Base-by-base conservation (phyloP, 176 grass and related monocot genomes). In the Coix lacrymajobi region DNA sequence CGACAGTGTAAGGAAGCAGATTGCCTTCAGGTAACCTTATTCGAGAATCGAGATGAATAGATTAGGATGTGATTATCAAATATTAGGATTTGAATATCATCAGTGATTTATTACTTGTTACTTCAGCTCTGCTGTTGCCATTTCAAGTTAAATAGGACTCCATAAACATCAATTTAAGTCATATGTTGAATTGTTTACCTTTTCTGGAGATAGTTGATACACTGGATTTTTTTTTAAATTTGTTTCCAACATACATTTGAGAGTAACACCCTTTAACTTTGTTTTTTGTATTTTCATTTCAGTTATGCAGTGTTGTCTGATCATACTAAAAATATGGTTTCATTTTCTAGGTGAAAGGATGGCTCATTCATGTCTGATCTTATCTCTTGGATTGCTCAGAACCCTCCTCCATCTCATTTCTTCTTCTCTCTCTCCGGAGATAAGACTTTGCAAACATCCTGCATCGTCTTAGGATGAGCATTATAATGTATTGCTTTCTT, bases 351-450 rank as follows among this genome's bases (percentile, higher is more conserved):
- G 85, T 84, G 89, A 73, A 96, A 96, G 36, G 91, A 91, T 77
- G 90, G 89, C 65, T 90, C 57, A 71, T 88, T 96, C 48, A 88
- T 93, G 91, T 75, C 89, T 37, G 89, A 94, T 79, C 77, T 99
- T 62, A 56, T 99, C 46, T 87, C 79, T 52, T 99, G 92, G 93
- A 84, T 93, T 73, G 39, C 91, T 57, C 83, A 94, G 65, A 96
- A 99, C 29, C 96, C 96, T 36, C 96, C 96, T 8, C 96, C 96
- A 41, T 87, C 57, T 28, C 93, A 99, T 84, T 94, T 99, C 75
- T 92, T 99, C 78, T 75, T 99, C n/a, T n/a, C n/a, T 33, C 87
- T 99, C 76, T 94, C 91, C 8, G 88, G 87, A 41, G 93, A 96
- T 73, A 85, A 56, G 89, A 92, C 44, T 96, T 93, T 33, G 56